Base-by-base conservation (phyloP, 768 basidiomycete genomes). In the Favolaschia claudopus region DNA sequence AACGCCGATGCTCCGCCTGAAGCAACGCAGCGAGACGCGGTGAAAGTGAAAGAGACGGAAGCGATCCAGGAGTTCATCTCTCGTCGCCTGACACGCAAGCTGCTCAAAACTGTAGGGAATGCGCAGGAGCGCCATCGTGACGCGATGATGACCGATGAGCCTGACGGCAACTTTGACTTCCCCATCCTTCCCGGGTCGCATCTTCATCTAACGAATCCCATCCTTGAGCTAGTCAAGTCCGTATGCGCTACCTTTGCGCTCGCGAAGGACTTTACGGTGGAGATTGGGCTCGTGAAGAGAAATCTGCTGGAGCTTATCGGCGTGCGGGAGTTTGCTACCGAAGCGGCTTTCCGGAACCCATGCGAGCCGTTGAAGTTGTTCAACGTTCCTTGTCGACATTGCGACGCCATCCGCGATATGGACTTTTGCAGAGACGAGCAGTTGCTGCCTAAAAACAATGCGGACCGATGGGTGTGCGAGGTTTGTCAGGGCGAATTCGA, bases 401-500 rank as follows among this genome's bases (percentile, higher is more conserved):
- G 93, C 75, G 95, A 95, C 71, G 76, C 79, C 14, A 81, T 95
- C 58, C 86, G 91, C 3, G 95, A 96, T 71, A 92, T 99, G 67
- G 97, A 99, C 73, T 92, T 99, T 68, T 98, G 96, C 71, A 86
- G 96, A 15, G 96, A 99, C 74, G 82, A 87, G 12, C 91, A 94
- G 57, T 81, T 97, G 36, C 79, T 93, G 38, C 88, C 92, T 10
- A 78, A 78, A 62, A 76, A 81, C 67, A 62, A 76, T 58, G 74
- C 80, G 17, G 78, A 82, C 7, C 85, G 82, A 53, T 95, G 92
- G 93, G 69, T 77, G 14, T 93, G 95, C 68, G 76, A 79, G 47
- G 77, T 77, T 50, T 97, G 95, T 64, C 85, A 85, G 19, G 88
- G 89, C 29, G 93, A 97, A 72, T 96, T 95, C 73, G 96, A 99